Percentiles rank a stretch among this genome's conserved stretches.
Evolutionary conservation across 306 rosid genomes (phyloP).

Genomic region (Casuarina cunninghamiana): DNA sequence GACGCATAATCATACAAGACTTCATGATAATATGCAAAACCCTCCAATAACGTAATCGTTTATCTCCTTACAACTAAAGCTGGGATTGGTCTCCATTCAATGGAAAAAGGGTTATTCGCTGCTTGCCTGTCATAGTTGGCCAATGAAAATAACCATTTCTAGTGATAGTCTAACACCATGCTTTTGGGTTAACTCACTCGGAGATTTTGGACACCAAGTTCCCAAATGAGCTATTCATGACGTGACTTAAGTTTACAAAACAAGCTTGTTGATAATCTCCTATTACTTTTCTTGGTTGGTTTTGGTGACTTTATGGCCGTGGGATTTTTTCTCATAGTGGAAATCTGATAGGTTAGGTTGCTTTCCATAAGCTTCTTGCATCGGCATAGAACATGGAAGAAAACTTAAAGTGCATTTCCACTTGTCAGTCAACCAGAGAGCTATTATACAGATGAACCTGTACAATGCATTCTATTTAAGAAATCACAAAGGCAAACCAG

Average conservation of each 20-base stretch:
- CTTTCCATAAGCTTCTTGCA: too few species aligned
- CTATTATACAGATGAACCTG: neutral
- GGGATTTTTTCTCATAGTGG: too few species aligned
- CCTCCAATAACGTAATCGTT: neutral
- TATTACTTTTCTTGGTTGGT: neutral
- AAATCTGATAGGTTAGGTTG: too few species aligned
- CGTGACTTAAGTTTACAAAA: neutral
- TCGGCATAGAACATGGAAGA: too few species aligned
- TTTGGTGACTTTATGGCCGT: too few species aligned
- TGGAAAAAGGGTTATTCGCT: neutral
- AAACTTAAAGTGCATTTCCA: neutral
- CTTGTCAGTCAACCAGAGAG: neutral
- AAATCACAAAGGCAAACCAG: neutral
- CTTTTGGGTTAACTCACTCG: neutral
- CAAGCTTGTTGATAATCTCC: neutral
- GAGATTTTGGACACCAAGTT: neutral
- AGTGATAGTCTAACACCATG: neutral
- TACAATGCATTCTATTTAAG: neutral
- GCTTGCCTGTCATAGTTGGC: neutral
- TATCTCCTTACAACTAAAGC: too few species aligned
- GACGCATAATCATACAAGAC: too few species aligned
- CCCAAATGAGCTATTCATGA: neutral
- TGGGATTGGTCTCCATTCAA: neutral
- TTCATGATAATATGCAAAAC: neutral
- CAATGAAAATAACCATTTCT: neutral